Evolutionary conservation across 768 basidiomycete genomes (phyloP), one percentile per base, ranked within the genome.

Genomic region (Lactarius tabidus): DNA sequence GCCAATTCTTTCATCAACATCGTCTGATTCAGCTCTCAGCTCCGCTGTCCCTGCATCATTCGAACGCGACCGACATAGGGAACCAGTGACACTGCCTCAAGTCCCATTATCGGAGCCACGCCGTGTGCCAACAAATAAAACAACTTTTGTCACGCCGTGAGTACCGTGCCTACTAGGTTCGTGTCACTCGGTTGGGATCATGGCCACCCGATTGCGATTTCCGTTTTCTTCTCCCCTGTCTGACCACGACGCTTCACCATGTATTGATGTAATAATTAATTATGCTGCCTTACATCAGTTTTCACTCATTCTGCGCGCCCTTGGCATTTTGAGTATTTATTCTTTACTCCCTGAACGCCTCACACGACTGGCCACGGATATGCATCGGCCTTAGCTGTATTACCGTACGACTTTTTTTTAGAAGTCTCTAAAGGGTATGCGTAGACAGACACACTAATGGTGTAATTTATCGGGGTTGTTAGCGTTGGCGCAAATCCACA

Each of bases 211-310:
- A 18, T 48, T 45, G 12, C 3, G 54, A 55, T 18, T 54, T 59
- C 45, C 39, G 33, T n/a, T 29, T 38, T n/a, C n/a, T 36, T 57
- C 26, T 29, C 53, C 31, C 38, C 10, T 52, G 38, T 33, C 51
- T 52, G 56, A 52, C 39, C 54, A 29, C 48, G 51, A 66, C 26
- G 36, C 45, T 38, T 61, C 60, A 41, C 55, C 41, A 66, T 62
- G 65, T 66, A 54, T 66, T 62, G 56, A 62, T 66, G 65, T 66
- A 66, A 62, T 66, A 66, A 66, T 66, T 66, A 66, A 66, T 66
- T 62, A 66, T 62, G 57, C 26, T 57, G 39, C 39, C 26, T n/a
- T 18, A 48, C 56, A 54, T 62, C 61, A 33, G 57, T 23, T 28
- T 48, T 45, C 57, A 39, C 36, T 52, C 28, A n/a, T 15, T 48